phyloP scores from a whole-genome alignment of 2,329 filamentous ascomycete genomes.

The Colletotrichum filicis region DNA sequence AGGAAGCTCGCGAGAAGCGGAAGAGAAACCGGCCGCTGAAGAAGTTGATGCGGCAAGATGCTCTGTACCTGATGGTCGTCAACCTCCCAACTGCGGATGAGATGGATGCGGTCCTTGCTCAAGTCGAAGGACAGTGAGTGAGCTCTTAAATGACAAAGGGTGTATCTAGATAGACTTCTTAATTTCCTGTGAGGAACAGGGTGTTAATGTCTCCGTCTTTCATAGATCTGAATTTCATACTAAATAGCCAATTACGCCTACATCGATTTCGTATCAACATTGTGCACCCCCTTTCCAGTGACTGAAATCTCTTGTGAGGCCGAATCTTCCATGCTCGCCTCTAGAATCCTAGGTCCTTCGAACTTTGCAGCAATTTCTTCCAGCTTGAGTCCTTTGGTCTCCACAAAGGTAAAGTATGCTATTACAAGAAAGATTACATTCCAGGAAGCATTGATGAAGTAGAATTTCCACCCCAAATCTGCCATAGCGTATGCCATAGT shows the following conservation, averaged over 20 bases:
- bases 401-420: conserved; percentile 41
- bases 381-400: conserved; percentile 43
- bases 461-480: conserved; percentile 44
- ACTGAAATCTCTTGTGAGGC: not conserved
- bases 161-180: not conserved
- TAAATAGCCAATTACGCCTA: not conserved
- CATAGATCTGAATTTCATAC: not conserved
- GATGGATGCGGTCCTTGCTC: not conserved
- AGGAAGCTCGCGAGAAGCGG: conserved; percentile 1
- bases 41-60: conserved; percentile 11
- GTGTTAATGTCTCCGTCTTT: not conserved
- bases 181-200: not conserved
- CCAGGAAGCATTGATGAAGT: conserved; percentile 45
- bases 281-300: not conserved
- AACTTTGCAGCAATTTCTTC: conserved; percentile 43
- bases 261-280: not conserved
- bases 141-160: not conserved
- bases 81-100: not conserved
- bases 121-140: not conserved
- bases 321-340: not conserved
- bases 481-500: conserved; percentile 44
- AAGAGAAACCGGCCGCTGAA: conserved; percentile 4
- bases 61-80: conserved; percentile 8
- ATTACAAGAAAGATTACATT: conserved; percentile 41
- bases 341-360: conserved; percentile 31